These are phyloP conservation scores for Piromyces finnis DNA, from an alignment of 192 early-diverging fungal genomes.

Conservation along the genomic window DNA sequence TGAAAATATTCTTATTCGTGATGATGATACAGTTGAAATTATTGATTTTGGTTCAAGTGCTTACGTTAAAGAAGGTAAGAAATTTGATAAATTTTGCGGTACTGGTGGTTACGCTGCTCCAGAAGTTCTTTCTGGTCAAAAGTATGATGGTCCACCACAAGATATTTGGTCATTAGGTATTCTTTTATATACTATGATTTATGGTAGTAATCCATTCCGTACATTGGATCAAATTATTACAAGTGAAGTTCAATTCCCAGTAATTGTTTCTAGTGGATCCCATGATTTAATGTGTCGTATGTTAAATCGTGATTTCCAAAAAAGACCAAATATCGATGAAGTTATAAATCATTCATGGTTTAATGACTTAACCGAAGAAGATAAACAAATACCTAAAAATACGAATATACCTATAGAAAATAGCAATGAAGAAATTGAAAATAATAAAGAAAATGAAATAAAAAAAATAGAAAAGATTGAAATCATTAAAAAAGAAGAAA, in stretches of 20 bases:
- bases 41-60: slow-evolving; percentile 70
- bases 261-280: slow-evolving; percentile 31
- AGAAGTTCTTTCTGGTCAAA: slow-evolving; percentile 43
- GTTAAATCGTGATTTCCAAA: slow-evolving; percentile 47
- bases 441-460: not conserved
- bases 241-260: slow-evolving; percentile 30
- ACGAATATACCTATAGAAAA: not conserved
- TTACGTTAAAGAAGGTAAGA: slow-evolving; percentile 24
- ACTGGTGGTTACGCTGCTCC: slow-evolving; percentile 63
- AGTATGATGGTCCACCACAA: slow-evolving; percentile 53
- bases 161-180: slow-evolving; percentile 67
- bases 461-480: not conserved
- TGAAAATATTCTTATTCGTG: slow-evolving; percentile 57
- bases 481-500: not conserved
- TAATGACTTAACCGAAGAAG: not conserved
- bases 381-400: not conserved
- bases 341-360: slow-evolving; percentile 65
- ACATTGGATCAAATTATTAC: slow-evolving; percentile 42
- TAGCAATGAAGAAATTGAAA: no score
- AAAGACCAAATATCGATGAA: slow-evolving; percentile 57
- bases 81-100: slow-evolving; percentile 54
- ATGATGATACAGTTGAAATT: slow-evolving; percentile 36
- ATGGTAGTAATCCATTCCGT: slow-evolving; percentile 39
- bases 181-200: slow-evolving; percentile 3
- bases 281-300: slow-evolving; percentile 48